These are phyloP conservation scores for Filobasidium uniguttulatum DNA, from an alignment of 1,284 basidiomycete species.

Conservation along the genomic window DNA sequence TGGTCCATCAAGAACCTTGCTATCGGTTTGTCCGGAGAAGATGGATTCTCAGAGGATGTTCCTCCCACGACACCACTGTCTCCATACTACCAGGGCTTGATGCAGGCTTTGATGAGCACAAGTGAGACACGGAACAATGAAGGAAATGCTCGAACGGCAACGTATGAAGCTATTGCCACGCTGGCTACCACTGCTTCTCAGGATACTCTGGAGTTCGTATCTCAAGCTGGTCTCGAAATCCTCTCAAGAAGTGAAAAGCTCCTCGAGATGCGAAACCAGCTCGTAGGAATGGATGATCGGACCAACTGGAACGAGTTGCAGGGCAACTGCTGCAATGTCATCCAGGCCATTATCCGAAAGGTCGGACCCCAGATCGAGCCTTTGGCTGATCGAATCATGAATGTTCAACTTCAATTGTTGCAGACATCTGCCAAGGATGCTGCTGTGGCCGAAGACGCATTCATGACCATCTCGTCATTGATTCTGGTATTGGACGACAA, in stretches of 20 bases:
- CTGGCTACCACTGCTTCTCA: constrained; percentile 67
- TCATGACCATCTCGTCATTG: constrained; percentile 84
- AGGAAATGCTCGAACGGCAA: constrained; percentile 82
- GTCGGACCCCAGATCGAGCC: constrained; percentile 72
- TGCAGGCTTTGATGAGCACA: constrained; percentile 64
- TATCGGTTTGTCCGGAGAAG: constrained; percentile 52
- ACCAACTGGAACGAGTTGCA: constrained; percentile 99
- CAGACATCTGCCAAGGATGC: constrained; percentile 79
- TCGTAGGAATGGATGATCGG: constrained; percentile 86
- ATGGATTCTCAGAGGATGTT: constrained; percentile 45
- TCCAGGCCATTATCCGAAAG: constrained; percentile 73
- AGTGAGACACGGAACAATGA: constrained; percentile 76
- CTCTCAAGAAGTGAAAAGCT: constrained; percentile 81
- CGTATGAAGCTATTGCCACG: constrained; percentile 88
- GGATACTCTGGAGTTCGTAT: constrained; percentile 69
- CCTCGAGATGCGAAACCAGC: constrained; percentile 71
- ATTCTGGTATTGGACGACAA: constrained; percentile 68
- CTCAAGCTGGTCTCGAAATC: constrained; percentile 67
- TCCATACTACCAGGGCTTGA: constrained; percentile 76
- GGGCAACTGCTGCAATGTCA: constrained; percentile 83
- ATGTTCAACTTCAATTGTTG: constrained; percentile 71
- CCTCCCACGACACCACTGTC: constrained; percentile 55
- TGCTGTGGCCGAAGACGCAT: constrained; percentile 92
- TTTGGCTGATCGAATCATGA: constrained; percentile 90
- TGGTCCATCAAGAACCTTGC: constrained; percentile 94